Percentiles rank a stretch among this genome's conserved stretches.
phyloP scores from a whole-genome alignment of 1,139 yeast genomes.

The Geotrichum restrictum region DNA sequence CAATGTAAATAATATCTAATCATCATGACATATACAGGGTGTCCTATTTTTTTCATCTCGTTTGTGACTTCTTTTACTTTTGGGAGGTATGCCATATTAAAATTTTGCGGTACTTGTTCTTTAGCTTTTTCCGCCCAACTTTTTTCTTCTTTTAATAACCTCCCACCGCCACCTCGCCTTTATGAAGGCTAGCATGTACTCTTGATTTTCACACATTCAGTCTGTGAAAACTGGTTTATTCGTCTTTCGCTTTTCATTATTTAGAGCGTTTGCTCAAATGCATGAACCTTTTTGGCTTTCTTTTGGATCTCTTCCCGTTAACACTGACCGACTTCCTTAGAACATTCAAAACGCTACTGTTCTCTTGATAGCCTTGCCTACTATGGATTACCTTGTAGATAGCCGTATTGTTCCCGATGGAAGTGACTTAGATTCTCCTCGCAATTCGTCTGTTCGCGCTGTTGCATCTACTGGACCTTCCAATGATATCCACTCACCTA shows the following conservation, averaged over 20 bases:
- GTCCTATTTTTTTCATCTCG: background rate
- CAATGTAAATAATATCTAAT: too few species aligned
- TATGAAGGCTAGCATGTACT: background rate
- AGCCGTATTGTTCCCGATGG: background rate
- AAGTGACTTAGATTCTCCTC: background rate
- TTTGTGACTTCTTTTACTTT: background rate
- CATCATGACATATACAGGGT: too few species aligned
- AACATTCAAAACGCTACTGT: background rate
- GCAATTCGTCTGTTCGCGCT: background rate
- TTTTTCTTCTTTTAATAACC: background rate
- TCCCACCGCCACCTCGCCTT: background rate
- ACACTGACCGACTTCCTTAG: background rate
- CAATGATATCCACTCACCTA: background rate
- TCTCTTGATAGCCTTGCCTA: too few species aligned
- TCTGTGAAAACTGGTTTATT: background rate
- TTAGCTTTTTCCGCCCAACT: background rate
- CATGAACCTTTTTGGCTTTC: slow-evolving; percentile 1
- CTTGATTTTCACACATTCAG: background rate
- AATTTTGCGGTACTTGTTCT: background rate
- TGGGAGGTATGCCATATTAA: background rate
- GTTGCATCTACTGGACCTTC: slow-evolving; percentile 1
- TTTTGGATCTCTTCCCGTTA: background rate
- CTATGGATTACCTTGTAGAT: too few species aligned
- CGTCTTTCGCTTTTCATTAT: background rate
- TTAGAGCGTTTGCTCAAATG: background rate